Percentiles rank a stretch among this genome's conserved stretches.
These are phyloP conservation scores for Grosmannia huntii DNA, from an alignment of 2,329 filamentous ascomycete species.

Conservation along the genomic window DNA sequence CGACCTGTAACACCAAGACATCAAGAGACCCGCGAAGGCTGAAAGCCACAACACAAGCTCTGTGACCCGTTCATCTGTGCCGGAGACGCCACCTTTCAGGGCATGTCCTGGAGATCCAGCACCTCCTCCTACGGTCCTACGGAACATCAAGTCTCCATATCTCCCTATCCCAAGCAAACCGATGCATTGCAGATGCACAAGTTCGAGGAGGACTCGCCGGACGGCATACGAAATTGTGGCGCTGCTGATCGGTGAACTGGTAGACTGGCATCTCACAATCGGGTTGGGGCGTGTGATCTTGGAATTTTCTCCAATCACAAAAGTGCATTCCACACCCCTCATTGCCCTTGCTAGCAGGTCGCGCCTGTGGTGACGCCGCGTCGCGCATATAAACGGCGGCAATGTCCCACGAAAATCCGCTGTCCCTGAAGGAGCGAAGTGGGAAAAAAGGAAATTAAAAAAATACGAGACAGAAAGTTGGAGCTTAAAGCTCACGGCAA, in stretches of 20 bases:
- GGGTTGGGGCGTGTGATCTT: neutral
- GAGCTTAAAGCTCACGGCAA: neutral
- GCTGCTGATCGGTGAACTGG: neutral
- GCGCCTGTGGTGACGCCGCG: slow-evolving; percentile 15
- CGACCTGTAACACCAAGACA: no score
- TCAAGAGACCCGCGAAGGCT: neutral
- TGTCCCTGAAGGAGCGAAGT: slow-evolving; percentile 1
- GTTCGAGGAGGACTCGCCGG: neutral
- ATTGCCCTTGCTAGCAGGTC: slow-evolving; percentile 10
- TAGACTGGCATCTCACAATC: neutral
- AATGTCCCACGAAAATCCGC: slow-evolving; percentile 25
- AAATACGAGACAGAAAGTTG: neutral
- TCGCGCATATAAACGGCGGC: slow-evolving; percentile 36
- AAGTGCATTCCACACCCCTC: slow-evolving; percentile 5
- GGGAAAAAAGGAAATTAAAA: slow-evolving; percentile 2
- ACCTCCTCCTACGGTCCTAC: neutral
- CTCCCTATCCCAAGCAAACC: no score
- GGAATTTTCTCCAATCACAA: slow-evolving; percentile 4
- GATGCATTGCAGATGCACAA: no score
- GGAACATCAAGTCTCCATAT: neutral
- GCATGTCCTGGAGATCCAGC: neutral
- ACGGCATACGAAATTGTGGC: neutral
- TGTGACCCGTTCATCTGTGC: neutral
- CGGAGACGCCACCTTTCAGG: neutral
- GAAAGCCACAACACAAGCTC: neutral